Percentiles rank a stretch among this genome's conserved stretches.
These are phyloP conservation scores for Cercis canadensis DNA, from an alignment of 306 rosid genomes.

Conservation along the genomic window DNA sequence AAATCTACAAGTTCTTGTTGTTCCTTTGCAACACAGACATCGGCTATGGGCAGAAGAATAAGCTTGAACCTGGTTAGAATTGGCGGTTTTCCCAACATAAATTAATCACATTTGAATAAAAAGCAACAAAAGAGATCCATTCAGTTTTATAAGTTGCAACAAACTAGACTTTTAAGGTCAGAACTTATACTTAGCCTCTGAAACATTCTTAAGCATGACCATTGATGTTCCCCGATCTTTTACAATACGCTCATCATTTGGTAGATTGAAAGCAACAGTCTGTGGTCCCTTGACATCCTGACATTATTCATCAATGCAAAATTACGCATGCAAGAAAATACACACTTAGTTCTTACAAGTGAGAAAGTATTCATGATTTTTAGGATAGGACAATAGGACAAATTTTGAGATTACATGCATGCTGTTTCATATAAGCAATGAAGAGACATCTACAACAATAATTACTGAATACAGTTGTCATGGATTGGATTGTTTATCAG, in stretches of 20 bases:
- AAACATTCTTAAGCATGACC: slow-evolving; percentile 98
- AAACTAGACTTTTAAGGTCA: slow-evolving; percentile 34
- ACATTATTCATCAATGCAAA: slow-evolving; percentile 32
- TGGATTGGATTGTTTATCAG: slow-evolving; percentile 18
- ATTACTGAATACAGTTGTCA: slow-evolving; percentile 28
- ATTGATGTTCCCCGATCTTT: slow-evolving; percentile 89
- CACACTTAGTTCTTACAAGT: neutral
- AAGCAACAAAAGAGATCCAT: slow-evolving; percentile 27
- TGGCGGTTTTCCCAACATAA: slow-evolving; percentile 24
- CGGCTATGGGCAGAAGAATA: slow-evolving; percentile 89
- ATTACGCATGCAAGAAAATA: slow-evolving; percentile 23
- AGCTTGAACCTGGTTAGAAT: slow-evolving; percentile 73
- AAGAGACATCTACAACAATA: slow-evolving; percentile 12
- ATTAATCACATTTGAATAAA: slow-evolving; percentile 11
- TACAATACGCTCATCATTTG: slow-evolving; percentile 91
- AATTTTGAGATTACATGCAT: neutral
- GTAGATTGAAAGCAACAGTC: slow-evolving; percentile 94
- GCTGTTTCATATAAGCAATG: neutral
- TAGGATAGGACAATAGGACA: neutral
- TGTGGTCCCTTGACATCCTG: slow-evolving; percentile 99
- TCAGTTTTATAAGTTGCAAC: slow-evolving; percentile 25
- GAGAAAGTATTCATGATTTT: neutral
- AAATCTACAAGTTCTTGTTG: slow-evolving; percentile 85
- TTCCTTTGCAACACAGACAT: slow-evolving; percentile 67
- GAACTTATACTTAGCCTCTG: slow-evolving; percentile 85